These are phyloP conservation scores for Silene vulgaris DNA, from an alignment of 179 eudicot species.

Conservation along the genomic window DNA sequence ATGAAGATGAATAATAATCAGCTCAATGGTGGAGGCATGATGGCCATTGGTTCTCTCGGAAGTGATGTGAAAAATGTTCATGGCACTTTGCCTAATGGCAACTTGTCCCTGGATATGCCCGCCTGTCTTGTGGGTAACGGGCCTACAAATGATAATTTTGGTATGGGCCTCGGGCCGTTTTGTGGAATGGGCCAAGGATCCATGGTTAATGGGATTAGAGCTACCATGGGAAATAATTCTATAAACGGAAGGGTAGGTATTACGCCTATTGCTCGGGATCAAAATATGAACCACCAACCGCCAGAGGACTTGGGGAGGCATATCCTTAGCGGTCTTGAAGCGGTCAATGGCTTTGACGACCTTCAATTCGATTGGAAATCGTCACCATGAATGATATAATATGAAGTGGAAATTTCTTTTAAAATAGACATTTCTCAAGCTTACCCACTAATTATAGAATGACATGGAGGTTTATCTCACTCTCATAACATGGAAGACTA, in stretches of 20 bases:
- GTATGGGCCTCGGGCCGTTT: constrained; percentile 43
- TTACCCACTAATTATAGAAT: background rate
- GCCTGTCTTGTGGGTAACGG: constrained; percentile 43
- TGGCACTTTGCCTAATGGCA: constrained; percentile 40
- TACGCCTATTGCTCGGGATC: constrained; percentile 42
- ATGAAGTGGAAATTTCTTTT: background rate
- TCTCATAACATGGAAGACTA: background rate
- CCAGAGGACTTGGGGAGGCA: constrained; percentile 72
- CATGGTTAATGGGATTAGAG: constrained; percentile 58
- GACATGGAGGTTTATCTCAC: background rate
- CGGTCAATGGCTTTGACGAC: constrained; percentile 65
- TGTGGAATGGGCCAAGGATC: constrained; percentile 50
- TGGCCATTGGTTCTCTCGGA: constrained; percentile 43
- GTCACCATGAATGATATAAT: constrained; percentile 41
- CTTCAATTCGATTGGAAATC: constrained; percentile 90
- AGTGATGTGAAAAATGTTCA: constrained; percentile 53
- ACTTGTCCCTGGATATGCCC: constrained; percentile 30
- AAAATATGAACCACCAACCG: constrained; percentile 49
- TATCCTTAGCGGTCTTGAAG: constrained; percentile 63
- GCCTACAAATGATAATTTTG: constrained; percentile 32
- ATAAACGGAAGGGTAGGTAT: constrained; percentile 62
- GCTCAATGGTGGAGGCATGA: constrained; percentile 43
- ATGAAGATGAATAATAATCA: constrained; percentile 61
- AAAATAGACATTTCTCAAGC: background rate
- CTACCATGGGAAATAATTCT: constrained; percentile 48